Evolutionary conservation across 1,139 yeast genomes (phyloP).

Genomic region (Candida dubliniensis): DNA sequence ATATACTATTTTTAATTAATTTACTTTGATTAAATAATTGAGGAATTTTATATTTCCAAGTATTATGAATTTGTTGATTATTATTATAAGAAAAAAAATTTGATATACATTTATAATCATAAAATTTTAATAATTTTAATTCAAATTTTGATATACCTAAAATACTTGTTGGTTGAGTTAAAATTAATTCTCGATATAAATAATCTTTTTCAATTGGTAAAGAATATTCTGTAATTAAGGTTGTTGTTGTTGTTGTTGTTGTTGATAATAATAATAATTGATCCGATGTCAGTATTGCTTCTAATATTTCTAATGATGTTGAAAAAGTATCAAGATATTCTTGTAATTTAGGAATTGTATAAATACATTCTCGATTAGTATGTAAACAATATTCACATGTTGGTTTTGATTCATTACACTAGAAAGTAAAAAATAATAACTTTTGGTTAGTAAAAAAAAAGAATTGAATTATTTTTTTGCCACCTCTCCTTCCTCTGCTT

Average conservation of each 20-base stretch:
- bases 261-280: background rate
- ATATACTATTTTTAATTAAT: constrained; percentile 23
- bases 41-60: constrained; percentile 31
- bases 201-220: background rate
- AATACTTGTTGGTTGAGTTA: constrained; percentile 18
- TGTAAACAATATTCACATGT: constrained; percentile 38
- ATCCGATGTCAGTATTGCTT: background rate
- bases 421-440: background rate
- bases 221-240: background rate
- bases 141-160: constrained; percentile 31
- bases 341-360: constrained; percentile 15
- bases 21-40: constrained; percentile 22
- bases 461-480: background rate
- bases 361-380: constrained; percentile 30
- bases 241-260: background rate
- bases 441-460: background rate
- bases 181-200: constrained; percentile 10
- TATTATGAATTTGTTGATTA: constrained; percentile 22
- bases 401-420: constrained; percentile 37
- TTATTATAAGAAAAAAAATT: constrained; percentile 20
- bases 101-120: constrained; percentile 27
- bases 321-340: background rate
- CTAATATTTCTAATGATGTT: background rate
- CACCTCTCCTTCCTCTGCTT: too few species aligned
- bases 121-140: constrained; percentile 30